Evolutionary conservation across 768 basidiomycete genomes (phyloP).

Genomic region (Lactifluus rugatus): DNA sequence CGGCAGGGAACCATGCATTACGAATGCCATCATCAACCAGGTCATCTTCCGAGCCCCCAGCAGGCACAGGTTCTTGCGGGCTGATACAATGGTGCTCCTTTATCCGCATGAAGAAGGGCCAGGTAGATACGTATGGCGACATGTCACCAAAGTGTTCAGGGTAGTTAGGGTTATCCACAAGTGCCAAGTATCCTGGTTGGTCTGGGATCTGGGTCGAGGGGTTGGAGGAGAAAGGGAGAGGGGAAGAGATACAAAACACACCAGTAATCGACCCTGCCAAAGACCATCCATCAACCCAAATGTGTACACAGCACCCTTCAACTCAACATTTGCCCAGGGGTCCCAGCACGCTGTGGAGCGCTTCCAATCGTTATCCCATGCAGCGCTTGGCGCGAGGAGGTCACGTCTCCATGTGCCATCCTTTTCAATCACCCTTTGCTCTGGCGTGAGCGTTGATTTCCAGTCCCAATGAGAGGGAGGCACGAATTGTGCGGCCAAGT

Average conservation of each 20-base stretch:
- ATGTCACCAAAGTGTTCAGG: constrained; percentile 24
- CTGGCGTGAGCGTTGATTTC: constrained; percentile 19
- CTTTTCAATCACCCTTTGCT: constrained; percentile 23
- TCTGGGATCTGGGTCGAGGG: constrained; percentile 27
- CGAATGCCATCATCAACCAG: constrained; percentile 31
- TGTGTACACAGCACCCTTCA: constrained; percentile 32
- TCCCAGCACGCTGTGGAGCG: constrained; percentile 40
- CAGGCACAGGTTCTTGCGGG: constrained; percentile 28
- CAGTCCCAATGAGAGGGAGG: constrained; percentile 24
- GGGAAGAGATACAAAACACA: constrained; percentile 27
- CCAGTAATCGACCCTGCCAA: constrained; percentile 57
- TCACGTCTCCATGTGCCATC: constrained; percentile 22
- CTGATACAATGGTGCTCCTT: constrained; percentile 44
- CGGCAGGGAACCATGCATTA: constrained; percentile 33
- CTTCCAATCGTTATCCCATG: constrained; percentile 52
- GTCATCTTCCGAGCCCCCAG: constrained; percentile 19
- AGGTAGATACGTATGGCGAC: constrained; percentile 30
- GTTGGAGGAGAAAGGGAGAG: neutral
- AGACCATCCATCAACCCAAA: constrained; percentile 45
- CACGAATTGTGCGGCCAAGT: constrained; percentile 30
- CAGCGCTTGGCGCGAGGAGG: constrained; percentile 29
- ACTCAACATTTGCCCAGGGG: constrained; percentile 26
- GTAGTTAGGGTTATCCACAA: constrained; percentile 22
- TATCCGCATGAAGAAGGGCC: constrained; percentile 51
- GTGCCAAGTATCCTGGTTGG: constrained; percentile 24